Evolutionary conservation across 1,284 basidiomycete species (phyloP).

Genomic region (Ceraceosorus guamensis): DNA sequence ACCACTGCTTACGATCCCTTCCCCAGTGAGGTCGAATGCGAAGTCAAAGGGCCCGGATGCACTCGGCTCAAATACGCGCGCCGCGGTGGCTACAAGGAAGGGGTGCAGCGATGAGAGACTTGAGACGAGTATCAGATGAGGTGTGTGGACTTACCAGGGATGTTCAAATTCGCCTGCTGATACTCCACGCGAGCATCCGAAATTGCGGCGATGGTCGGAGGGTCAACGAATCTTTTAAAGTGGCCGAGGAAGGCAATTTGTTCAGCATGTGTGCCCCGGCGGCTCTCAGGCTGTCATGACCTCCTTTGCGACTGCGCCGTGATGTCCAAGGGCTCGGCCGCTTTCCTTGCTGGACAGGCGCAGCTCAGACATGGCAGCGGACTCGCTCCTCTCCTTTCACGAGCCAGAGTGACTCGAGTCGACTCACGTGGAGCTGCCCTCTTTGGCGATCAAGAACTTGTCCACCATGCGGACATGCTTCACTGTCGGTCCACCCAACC

Average conservation of each 20-base stretch:
- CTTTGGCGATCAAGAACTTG: conserved; percentile 23
- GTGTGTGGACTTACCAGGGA: conserved; percentile 1
- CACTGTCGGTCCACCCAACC: background rate
- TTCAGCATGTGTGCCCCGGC: no score
- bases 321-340: no score
- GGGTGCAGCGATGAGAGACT: background rate
- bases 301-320: no score
- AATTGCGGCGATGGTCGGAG: conserved; percentile 16
- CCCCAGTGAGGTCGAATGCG: conserved; percentile 35
- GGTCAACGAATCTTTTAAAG: conserved; percentile 13
- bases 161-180: conserved; percentile 27
- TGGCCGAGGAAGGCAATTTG: no score
- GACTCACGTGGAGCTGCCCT: conserved; percentile 16
- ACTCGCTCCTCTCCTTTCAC: background rate
- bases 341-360: background rate
- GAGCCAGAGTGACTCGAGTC: background rate
- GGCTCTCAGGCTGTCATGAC: no score
- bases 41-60: conserved; percentile 21
- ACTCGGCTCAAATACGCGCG: conserved; percentile 17
- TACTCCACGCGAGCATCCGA: conserved; percentile 30
- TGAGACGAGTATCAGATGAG: background rate
- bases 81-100: conserved; percentile 1
- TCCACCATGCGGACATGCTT: conserved; percentile 22
- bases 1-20: conserved; percentile 16
- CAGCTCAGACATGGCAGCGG: background rate